Evolutionary conservation across 805 yeast species (phyloP).

Genomic region (Metschnikowia koreensis): DNA sequence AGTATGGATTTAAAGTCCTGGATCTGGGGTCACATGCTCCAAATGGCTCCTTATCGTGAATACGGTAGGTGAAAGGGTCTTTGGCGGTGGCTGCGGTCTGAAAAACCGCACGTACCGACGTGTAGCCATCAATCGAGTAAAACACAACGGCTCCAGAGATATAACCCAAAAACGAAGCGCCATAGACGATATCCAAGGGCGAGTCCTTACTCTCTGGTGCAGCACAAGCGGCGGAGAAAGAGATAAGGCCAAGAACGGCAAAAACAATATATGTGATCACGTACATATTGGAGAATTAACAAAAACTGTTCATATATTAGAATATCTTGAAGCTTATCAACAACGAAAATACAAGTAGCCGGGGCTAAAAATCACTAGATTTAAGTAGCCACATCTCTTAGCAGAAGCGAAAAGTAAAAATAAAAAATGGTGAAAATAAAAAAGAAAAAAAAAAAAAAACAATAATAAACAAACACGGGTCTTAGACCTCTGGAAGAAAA

Average conservation of each 20-base stretch:
- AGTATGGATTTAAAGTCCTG: slow-evolving; percentile 3
- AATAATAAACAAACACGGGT: too few relatives aligned
- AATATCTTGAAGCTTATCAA: background rate
- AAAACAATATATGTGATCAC: background rate
- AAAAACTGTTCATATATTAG: background rate
- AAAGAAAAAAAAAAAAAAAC: too few relatives aligned
- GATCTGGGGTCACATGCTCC: background rate
- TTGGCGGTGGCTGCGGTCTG: background rate
- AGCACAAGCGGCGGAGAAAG: slow-evolving; percentile 2
- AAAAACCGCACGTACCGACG: background rate
- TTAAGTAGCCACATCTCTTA: too few relatives aligned
- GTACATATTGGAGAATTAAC: background rate
- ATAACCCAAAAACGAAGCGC: background rate
- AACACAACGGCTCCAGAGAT: background rate
- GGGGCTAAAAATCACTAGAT: too few relatives aligned
- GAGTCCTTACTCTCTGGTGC: slow-evolving; percentile 5
- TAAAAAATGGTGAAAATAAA: too few relatives aligned
- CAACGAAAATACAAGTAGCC: too few relatives aligned
- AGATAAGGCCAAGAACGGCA: background rate
- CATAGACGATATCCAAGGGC: background rate
- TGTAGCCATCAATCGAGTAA: slow-evolving; percentile 1
- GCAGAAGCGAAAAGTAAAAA: too few relatives aligned
- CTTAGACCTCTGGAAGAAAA: too few relatives aligned
- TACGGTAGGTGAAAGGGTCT: background rate
- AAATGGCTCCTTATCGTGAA: background rate